Evolutionary conservation across 192 early-diverging fungal species (phyloP), one percentile per base, ranked within the genome.

Genomic region (Linderina pennispora): DNA sequence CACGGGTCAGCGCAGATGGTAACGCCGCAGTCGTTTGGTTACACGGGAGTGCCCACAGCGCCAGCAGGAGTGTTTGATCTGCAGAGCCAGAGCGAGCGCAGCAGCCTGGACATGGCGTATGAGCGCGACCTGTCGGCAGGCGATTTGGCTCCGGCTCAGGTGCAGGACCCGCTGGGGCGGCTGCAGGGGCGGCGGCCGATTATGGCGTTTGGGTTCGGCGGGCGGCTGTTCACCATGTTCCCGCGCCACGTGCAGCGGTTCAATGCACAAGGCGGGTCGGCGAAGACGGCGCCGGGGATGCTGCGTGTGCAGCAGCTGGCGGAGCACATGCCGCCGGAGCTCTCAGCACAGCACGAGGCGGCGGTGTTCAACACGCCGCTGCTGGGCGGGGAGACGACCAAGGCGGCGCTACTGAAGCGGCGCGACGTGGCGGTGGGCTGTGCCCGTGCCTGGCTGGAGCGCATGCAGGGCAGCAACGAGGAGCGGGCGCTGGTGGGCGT

Each of bases 141-240:
- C 1, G 46, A 39, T 1, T 32, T 42, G 38, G 3, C 22, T 8
- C 23, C 23, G 15, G 34, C 39, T 20, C 45, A 34, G 10, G 20
- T 48, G 3, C 36, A 52, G 8, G 55, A 58, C 38, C 56, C 67
- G 8, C 47, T 62, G 19, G 60, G 67, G 8, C 67, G 67, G 1
- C 40, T 63, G 14, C 36, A 23, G 3, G 60, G 60, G 10, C 48
- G 60, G n/a, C 21, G 73, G 21, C 86, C 86, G 2, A 42, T 88
- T 20, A 62, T 79, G 14, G 65, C 83, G 0, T 86, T 88, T 62
- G 86, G 86, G n/a, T 85, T 88, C 69, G 86, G 86, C 43, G 86
- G 86, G 20, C 65, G 74, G 37, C 52, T 88, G n/a, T 61, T 77
- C 35, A 76, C 75, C 3, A 80, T 81, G 55, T 84, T 86, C 50